Evolutionary conservation across 441 rosid genomes (phyloP), one percentile per base, ranked within the genome.

Genomic region (Populus trichocarpa): DNA sequence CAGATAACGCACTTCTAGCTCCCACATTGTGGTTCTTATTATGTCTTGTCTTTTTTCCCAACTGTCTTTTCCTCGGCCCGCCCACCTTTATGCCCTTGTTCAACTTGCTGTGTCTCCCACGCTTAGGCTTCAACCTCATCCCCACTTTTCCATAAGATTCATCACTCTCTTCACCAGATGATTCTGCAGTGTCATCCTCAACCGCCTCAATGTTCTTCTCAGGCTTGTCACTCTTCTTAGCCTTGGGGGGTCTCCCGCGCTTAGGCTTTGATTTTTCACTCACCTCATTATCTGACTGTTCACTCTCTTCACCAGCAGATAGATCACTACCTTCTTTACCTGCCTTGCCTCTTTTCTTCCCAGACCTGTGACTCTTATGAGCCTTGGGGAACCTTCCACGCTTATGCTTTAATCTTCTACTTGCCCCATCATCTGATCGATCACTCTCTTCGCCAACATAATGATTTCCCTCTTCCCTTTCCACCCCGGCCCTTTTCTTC

Each of bases 101-200:
- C 53, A 75, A 67, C 82, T 74, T 83, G 32, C 78, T 59, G 3
- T 89, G 86, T 77, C 84, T 83, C 64, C 83, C 89, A 77, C 77
- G 81, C 77, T 32, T 81, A 30, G 69, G 38, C 70, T 70, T 82
- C 72, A 71, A 75, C 74, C 74, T 71, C 68, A 65, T 75, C 76
- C 13, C 53, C 32, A 65, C 53, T 67, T 65, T 65, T 38, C 16
- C 53, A 66, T 53, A 33, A 66, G 67, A 57, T 61, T 30, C 72
- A 33, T 73, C 40, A 33, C 68, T 13, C 38, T 59, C 74, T 50
- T 76, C 75, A 6, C 3, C 71, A 53, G 50, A 53, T 57, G 72
- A 42, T 16, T 50, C 36, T 36, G 26, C 73, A 35, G 46, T 22
- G 72, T 70, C 84, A 42, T 75, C 76, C 66, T 28, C 35, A 53